Evolutionary conservation across 106 monocot species (phyloP).

Genomic region (Allium sativum): DNA sequence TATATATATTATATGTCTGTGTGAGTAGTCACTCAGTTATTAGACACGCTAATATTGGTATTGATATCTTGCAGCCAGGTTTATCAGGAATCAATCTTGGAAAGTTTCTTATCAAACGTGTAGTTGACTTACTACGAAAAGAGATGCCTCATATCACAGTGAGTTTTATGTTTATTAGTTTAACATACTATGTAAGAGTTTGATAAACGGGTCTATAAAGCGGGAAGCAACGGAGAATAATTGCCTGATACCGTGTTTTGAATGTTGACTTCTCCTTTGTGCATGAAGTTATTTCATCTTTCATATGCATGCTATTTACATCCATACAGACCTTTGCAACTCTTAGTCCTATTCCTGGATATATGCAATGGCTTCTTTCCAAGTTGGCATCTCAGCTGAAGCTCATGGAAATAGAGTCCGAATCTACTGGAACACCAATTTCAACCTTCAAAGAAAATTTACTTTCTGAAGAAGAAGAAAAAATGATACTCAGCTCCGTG

Average conservation of each 20-base stretch:
- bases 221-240: too few relatives aligned
- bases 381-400: conserved; percentile 59
- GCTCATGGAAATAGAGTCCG: conserved; percentile 19
- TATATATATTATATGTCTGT: too few relatives aligned
- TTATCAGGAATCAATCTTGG: conserved; percentile 87
- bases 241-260: too few relatives aligned
- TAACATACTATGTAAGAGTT: too few relatives aligned
- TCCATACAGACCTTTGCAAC: conserved; percentile 60
- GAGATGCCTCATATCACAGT: conserved; percentile 60
- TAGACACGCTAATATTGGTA: too few relatives aligned
- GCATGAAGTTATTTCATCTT: too few relatives aligned
- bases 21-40: too few relatives aligned
- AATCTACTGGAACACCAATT: conserved; percentile 6
- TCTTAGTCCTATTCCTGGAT: conserved; percentile 83
- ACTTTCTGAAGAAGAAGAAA: conserved; percentile 67
- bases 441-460: conserved; percentile 54
- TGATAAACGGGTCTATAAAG: too few relatives aligned
- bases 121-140: conserved; percentile 56
- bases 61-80: conserved; percentile 40
- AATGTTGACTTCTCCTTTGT: neutral
- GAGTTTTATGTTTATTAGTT: conserved; percentile 10
- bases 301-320: conserved; percentile 1
- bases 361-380: conserved; percentile 67
- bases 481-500: conserved; percentile 26
- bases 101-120: conserved; percentile 81